These are phyloP conservation scores for Diaporthe citriasiana DNA, from an alignment of 2,329 filamentous ascomycete species.

Conservation along the genomic window DNA sequence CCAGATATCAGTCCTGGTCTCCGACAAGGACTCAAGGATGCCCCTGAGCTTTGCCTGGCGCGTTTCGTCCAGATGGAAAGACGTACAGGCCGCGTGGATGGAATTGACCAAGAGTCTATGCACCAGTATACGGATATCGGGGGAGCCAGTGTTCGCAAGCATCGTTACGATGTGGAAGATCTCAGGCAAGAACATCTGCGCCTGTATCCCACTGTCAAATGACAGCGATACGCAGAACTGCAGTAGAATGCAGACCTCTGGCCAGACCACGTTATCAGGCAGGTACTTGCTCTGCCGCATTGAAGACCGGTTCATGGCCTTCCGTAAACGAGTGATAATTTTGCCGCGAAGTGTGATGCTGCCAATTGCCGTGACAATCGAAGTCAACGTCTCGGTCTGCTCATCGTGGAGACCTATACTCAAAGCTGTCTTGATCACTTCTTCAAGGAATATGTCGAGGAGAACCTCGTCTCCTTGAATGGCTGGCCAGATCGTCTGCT, in stretches of 20 bases:
- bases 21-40: constrained; percentile 71
- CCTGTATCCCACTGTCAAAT: constrained; percentile 76
- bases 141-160: constrained; percentile 74
- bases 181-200: constrained; percentile 77
- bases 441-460: constrained; percentile 76
- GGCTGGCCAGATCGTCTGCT: constrained; percentile 75
- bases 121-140: constrained; percentile 70
- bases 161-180: constrained; percentile 80
- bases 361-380: constrained; percentile 73
- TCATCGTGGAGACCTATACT: constrained; percentile 70
- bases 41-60: constrained; percentile 68
- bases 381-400: constrained; percentile 71
- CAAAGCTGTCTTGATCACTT: constrained; percentile 74
- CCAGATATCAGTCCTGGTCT: constrained; percentile 71
- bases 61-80: constrained; percentile 73
- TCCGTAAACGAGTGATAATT: constrained; percentile 74
- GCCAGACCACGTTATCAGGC: constrained; percentile 77
- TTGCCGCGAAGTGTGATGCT: constrained; percentile 76
- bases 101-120: constrained; percentile 77
- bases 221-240: constrained; percentile 77
- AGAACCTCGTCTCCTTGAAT: constrained; percentile 76
- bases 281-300: constrained; percentile 75
- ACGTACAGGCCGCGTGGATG: constrained; percentile 76
- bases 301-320: constrained; percentile 76
- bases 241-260: constrained; percentile 77